Percentiles rank a stretch among this genome's conserved stretches.
phyloP scores from a whole-genome alignment of 2,329 filamentous ascomycete genomes.

The Xylariaceae sp. region DNA sequence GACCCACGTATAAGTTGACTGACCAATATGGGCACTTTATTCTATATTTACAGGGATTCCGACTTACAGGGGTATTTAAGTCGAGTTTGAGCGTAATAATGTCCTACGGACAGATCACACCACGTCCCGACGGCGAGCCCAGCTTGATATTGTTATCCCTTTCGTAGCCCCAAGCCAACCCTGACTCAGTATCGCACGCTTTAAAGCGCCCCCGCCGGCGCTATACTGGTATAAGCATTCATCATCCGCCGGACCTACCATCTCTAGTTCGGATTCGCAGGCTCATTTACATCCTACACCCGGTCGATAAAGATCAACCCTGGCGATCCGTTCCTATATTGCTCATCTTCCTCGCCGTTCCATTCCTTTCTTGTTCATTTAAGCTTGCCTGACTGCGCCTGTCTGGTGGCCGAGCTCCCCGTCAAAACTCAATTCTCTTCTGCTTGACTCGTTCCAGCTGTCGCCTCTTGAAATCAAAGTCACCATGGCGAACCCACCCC shows the following conservation, averaged over 20 bases:
- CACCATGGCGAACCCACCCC: conserved; percentile 66
- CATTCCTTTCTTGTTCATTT: conserved; percentile 5
- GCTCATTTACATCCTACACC: conserved; percentile 13
- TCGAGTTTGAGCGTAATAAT: too few relatives aligned
- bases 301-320: not conserved
- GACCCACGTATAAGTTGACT: too few relatives aligned
- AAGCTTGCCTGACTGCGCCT: conserved; percentile 9
- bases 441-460: not conserved
- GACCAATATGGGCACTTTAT: too few relatives aligned
- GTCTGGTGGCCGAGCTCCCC: not conserved
- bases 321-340: conserved; percentile 2
- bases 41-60: too few relatives aligned
- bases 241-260: not conserved
- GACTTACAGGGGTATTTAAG: too few relatives aligned
- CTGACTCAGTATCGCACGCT: not conserved
- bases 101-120: too few relatives aligned
- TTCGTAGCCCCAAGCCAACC: not conserved
- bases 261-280: not conserved
- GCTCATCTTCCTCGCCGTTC: not conserved
- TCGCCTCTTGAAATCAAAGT: conserved; percentile 1
- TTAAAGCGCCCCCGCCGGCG: not conserved
- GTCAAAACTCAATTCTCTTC: not conserved
- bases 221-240: not conserved
- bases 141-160: too few relatives aligned
- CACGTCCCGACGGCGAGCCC: too few relatives aligned